Evolutionary conservation across 192 early-diverging fungal species (phyloP).

Genomic region (Umbelopsis sp.): DNA sequence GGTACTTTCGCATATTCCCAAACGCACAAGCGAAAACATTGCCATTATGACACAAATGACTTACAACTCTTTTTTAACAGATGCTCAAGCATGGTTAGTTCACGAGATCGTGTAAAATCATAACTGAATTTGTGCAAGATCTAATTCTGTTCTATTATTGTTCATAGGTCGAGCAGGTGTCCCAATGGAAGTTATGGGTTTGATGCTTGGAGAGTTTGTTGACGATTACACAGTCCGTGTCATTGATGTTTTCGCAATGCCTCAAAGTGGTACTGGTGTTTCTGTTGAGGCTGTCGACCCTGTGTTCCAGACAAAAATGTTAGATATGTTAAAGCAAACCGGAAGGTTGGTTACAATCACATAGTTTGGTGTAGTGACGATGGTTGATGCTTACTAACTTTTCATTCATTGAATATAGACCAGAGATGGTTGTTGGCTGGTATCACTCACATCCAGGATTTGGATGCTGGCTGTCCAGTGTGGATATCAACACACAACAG

Average conservation of each 20-base stretch:
- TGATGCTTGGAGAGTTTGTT: slow-evolving; percentile 99
- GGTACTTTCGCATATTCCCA: slow-evolving; percentile 42
- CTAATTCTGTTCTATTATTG: slow-evolving; percentile 14
- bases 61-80: slow-evolving; percentile 32
- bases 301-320: slow-evolving; percentile 99
- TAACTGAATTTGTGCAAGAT: background rate
- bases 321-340: slow-evolving; percentile 99
- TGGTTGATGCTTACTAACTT: background rate
- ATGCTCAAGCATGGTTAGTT: slow-evolving; percentile 86
- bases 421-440: slow-evolving; percentile 99
- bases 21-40: background rate
- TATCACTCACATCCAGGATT: slow-evolving; percentile 99
- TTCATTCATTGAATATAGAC: slow-evolving; percentile 51
- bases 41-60: background rate
- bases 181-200: slow-evolving; percentile 99
- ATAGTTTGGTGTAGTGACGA: background rate
- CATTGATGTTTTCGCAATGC: slow-evolving; percentile 99
- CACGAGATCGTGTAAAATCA: background rate
- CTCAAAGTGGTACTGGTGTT: slow-evolving; percentile 98
- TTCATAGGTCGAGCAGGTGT: slow-evolving; percentile 89
- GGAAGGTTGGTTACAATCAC: slow-evolving; percentile 63
- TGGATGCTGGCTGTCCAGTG: slow-evolving; percentile 99
- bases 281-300: slow-evolving; percentile 99
- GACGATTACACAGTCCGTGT: slow-evolving; percentile 99
- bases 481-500: slow-evolving; percentile 99